Conservation (phyloP, 257 asterid species). For the Linderniella brevidens region DNA sequence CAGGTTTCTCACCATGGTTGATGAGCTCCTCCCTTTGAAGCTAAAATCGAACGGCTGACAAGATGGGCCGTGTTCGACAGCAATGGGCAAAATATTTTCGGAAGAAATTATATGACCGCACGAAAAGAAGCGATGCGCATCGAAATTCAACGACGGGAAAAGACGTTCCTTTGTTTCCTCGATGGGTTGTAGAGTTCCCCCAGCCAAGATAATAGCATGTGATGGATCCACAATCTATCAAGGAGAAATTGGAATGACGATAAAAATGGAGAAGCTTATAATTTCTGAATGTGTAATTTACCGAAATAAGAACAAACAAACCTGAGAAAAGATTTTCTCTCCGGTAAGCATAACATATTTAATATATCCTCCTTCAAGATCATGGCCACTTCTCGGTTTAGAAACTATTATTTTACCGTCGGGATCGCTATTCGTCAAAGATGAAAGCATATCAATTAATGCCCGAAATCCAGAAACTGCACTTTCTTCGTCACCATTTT, state of each 20-base stretch:
- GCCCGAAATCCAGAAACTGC: constrained; percentile 73
- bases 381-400: constrained; percentile 25
- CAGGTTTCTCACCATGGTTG: constrained; percentile 45
- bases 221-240: constrained; percentile 55
- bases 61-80: constrained; percentile 81
- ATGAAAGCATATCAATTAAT: constrained; percentile 39
- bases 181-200: constrained; percentile 92
- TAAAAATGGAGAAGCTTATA: constrained; percentile 1
- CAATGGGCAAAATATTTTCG: constrained; percentile 69
- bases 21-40: constrained; percentile 56
- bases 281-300: constrained; percentile 3
- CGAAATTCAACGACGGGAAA: constrained; percentile 47
- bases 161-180: constrained; percentile 92
- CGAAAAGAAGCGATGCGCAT: constrained; percentile 57
- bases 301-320: constrained; percentile 18
- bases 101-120: constrained; percentile 85
- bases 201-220: constrained; percentile 82
- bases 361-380: constrained; percentile 48
- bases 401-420: constrained; percentile 77
- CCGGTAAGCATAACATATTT: constrained; percentile 96
- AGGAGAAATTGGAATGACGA: constrained; percentile 3
- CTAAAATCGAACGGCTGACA: constrained; percentile 69
- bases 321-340: constrained; percentile 87
- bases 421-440: constrained; percentile 60
- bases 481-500: constrained; percentile 38